A percentile compares a stretch with the other conserved stretches of the same genome.
Evolutionary conservation across 2,329 filamentous ascomycete genomes (phyloP).

Genomic region (Pseudogymnoascus sp.): DNA sequence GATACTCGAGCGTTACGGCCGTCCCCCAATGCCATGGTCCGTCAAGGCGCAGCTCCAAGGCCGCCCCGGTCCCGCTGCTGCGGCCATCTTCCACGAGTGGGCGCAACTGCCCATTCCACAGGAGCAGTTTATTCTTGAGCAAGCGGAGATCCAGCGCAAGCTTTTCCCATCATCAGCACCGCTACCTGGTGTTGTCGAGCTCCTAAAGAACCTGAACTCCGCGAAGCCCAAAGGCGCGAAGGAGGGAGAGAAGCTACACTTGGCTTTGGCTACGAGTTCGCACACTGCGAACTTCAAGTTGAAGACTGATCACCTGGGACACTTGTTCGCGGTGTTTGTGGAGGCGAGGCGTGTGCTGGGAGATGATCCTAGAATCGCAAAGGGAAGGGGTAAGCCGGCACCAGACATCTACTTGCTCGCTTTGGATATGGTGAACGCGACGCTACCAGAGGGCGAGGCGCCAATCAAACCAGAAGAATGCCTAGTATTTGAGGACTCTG

Average conservation of each 20-base stretch:
- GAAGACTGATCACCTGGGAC: conserved; percentile 40
- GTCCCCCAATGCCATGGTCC: conserved; percentile 74
- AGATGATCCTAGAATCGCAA: conserved; percentile 69
- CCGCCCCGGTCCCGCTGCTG: conserved; percentile 32
- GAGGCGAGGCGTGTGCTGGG: conserved; percentile 67
- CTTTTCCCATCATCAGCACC: conserved; percentile 68
- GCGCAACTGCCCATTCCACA: conserved; percentile 69
- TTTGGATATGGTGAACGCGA: conserved; percentile 72
- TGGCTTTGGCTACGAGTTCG: conserved; percentile 76
- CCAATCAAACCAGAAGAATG: conserved; percentile 75
- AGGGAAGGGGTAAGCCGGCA: conserved; percentile 82
- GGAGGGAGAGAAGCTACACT: conserved; percentile 47
- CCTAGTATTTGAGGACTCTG: conserved; percentile 91
- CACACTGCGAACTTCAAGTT: conserved; percentile 33
- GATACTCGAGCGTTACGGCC: conserved; percentile 66
- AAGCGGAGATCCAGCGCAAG: conserved; percentile 55
- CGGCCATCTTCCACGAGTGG: conserved; percentile 66
- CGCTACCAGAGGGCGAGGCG: conserved; percentile 52
- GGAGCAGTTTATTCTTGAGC: conserved; percentile 55
- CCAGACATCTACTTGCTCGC: conserved; percentile 92
- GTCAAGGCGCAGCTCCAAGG: conserved; percentile 73
- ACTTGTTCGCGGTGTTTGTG: conserved; percentile 58
- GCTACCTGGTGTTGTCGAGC: conserved; percentile 64
- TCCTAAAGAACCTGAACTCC: conserved; percentile 50
- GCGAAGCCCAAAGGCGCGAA: conserved; percentile 20